These are phyloP conservation scores for Pterocarpus macrocarpus DNA, from an alignment of 306 rosid genomes.

Conservation along the genomic window DNA sequence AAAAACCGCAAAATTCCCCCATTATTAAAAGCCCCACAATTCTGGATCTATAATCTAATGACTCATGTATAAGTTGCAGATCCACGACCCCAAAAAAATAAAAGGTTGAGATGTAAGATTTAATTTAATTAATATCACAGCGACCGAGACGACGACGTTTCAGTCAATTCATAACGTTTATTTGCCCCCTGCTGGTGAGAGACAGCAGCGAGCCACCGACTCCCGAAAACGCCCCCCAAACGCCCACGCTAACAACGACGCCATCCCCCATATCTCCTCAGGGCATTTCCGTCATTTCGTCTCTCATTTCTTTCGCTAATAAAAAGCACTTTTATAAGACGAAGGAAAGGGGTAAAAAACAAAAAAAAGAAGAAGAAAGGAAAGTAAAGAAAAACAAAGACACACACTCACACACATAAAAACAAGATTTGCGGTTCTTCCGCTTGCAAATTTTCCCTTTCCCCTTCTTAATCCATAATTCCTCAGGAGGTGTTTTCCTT, in stretches of 20 bases:
- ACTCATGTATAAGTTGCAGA: no score
- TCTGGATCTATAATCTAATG: no score
- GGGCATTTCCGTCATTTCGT: slow-evolving; percentile 33
- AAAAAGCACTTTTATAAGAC: slow-evolving; percentile 23
- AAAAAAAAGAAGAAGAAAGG: no score
- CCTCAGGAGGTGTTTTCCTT: slow-evolving; percentile 39
- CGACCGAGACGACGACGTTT: not conserved
- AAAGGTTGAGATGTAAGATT: not conserved
- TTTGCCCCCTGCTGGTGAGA: slow-evolving; percentile 14
- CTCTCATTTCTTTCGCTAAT: not conserved
- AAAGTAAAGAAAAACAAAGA: not conserved
- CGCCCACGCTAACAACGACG: slow-evolving; percentile 25
- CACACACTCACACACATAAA: not conserved
- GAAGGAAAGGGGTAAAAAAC: not conserved
- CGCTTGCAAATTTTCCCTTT: slow-evolving; percentile 24
- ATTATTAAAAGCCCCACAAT: no score
- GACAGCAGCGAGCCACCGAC: slow-evolving; percentile 40
- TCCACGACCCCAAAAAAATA: no score
- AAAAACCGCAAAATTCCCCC: no score
- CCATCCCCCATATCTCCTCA: not conserved
- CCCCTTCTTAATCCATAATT: slow-evolving; percentile 23
- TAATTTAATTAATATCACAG: not conserved
- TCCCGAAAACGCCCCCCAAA: slow-evolving; percentile 42
- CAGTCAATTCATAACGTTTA: not conserved
- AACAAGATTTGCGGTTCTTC: slow-evolving; percentile 35